phyloP scores from a whole-genome alignment of 306 rosid species.

The Myrica gale region DNA sequence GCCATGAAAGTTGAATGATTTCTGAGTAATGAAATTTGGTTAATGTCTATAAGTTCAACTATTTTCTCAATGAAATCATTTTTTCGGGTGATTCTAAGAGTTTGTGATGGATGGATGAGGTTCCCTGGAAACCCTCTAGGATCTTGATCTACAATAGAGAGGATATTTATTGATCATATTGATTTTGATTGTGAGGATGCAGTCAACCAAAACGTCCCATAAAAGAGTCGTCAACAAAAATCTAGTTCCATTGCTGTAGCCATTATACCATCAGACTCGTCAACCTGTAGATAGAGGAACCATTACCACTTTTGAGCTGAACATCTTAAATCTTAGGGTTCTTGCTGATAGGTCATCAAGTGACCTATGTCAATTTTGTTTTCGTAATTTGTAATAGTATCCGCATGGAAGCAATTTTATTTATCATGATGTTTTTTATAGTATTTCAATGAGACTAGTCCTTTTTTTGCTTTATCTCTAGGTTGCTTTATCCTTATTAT shows the following conservation, averaged over 20 bases:
- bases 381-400: not conserved
- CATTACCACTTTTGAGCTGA: not conserved
- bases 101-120: too few species aligned
- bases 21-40: too few species aligned
- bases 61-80: too few species aligned
- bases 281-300: too few species aligned
- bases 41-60: too few species aligned
- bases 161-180: too few species aligned
- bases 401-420: not conserved
- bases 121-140: too few species aligned
- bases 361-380: slow-evolving; percentile 6
- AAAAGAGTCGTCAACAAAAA: not conserved
- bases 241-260: not conserved
- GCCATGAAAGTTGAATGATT: too few species aligned
- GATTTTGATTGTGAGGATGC: too few species aligned
- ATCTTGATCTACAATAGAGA: too few species aligned
- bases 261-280: not conserved
- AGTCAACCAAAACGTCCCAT: not conserved
- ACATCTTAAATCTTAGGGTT: not conserved
- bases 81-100: too few species aligned
- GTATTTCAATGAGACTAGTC: not conserved
- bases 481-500: not conserved
- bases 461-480: not conserved
- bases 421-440: not conserved
- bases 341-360: slow-evolving; percentile 14